Percentiles rank a stretch among this genome's conserved stretches.
Conservation (phyloP, 805 yeast genomes). For the Candida hungchunana region DNA sequence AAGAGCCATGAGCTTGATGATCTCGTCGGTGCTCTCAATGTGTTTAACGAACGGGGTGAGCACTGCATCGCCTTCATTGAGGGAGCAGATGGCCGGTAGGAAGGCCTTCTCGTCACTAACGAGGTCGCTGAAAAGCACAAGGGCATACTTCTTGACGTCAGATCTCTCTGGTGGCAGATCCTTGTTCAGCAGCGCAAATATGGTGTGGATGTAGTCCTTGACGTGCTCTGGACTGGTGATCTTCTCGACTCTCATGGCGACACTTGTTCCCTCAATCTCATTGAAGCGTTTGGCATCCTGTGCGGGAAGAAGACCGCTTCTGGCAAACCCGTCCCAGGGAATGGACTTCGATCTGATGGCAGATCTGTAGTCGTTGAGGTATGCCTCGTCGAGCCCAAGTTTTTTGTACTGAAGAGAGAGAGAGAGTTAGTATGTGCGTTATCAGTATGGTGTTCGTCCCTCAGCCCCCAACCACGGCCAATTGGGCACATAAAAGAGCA, state of each 20-base stretch:
- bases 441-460: too few relatives aligned
- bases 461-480: too few relatives aligned
- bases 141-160: slow-evolving; percentile 54
- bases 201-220: slow-evolving; percentile 49
- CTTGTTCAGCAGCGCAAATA: slow-evolving; percentile 50
- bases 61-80: slow-evolving; percentile 3
- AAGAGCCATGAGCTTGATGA: slow-evolving; percentile 51
- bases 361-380: slow-evolving; percentile 58
- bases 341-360: slow-evolving; percentile 74
- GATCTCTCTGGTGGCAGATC: slow-evolving; percentile 52
- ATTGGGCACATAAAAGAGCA: too few relatives aligned
- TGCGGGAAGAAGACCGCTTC: slow-evolving; percentile 62
- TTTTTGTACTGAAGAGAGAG: slow-evolving; percentile 1
- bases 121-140: slow-evolving; percentile 60
- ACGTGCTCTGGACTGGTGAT: slow-evolving; percentile 36
- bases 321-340: slow-evolving; percentile 88
- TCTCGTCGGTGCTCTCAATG: slow-evolving; percentile 51
- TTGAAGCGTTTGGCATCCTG: slow-evolving; percentile 54
- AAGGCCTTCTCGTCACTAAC: slow-evolving; percentile 29
- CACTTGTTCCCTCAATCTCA: slow-evolving; percentile 31
- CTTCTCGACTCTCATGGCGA: slow-evolving; percentile 36
- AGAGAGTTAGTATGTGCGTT: background rate
- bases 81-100: too few relatives aligned
- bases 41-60: slow-evolving; percentile 45
- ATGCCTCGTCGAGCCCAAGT: slow-evolving; percentile 53